Base-by-base conservation (phyloP, 2,329 filamentous ascomycete species). In the Ceratocystis colombiana region DNA sequence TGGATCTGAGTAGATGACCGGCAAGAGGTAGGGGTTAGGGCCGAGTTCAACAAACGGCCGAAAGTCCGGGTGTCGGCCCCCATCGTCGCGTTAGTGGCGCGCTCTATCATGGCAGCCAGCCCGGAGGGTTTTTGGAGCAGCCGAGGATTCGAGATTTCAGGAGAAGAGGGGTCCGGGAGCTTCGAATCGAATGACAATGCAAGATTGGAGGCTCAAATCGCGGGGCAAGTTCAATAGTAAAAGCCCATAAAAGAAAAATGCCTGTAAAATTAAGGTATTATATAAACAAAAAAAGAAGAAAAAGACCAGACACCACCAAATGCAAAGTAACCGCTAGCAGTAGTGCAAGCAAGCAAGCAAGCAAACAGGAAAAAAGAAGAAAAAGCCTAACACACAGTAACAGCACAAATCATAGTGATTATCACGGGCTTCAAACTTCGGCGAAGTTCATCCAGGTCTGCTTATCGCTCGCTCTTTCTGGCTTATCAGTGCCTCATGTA, bases 31-130 rank as follows among this genome's bases (percentile, higher is more conserved):
- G 65, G 55, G 50, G 48, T 20, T 45, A 66, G 59, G 41, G 64
- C 62, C 61, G 65, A 55, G 62, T 62, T 62, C 61, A 67, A 15
- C 25, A 69, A n/a, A 25, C 66, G 46, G 61, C 64, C 65, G n/a
- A 67, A n/a, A 28, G 53, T 33, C 37, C 62, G 45, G n/a, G 61
- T 41, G 41, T 65, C 66, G n/a, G 62, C 41, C 33, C 37, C 44
- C 41, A 61, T 37, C 22, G 66, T 57, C 20, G 63, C 62, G 46
- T 48, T 65, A 6, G 53, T 44, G 15, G 59, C 59, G 28, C 65
- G 68, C 67, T 69, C 68, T 53, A 69, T 64, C 68, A 69, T 69
- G 57, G 63, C 46, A 62, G 20, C 37, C 55, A 6, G n/a, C 2
- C 22, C 59, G 6, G 30, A 5, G 37, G 46, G 17, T 30, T 28